Base-by-base conservation (phyloP, 352 stramenopile genomes). In the Lagenidium giganteum region DNA sequence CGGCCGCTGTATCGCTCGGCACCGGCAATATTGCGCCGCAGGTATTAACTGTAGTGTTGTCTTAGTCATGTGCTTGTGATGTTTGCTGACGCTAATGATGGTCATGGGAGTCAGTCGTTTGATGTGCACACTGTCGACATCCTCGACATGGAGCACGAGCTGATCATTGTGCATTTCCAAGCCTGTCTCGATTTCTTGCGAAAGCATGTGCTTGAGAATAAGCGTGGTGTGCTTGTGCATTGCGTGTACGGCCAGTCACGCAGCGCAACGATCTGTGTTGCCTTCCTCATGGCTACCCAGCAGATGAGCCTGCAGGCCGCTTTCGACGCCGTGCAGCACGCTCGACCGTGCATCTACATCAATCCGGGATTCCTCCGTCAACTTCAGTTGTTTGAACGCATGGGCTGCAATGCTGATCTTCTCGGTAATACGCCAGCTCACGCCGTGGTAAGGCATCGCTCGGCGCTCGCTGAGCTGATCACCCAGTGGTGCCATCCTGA, bases 211-310 rank as follows among this genome's bases (percentile, higher is more conserved):
- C 34, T 39, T 4, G 12, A 37, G 7, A 20, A 14, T 9, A 29
- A 41, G 1, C 27, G 28, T 2, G 13, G 29, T 3, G 70, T 65
- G 38, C 59, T 90, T 22, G 81, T 93, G 33, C 78, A 93, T 34
- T 93, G 81, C 30, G 77, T 83, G 4, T 87, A 89, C 40, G 81
- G 81, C 17, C 81, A 93, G 47, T 89, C 75, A 8, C 72, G 81
- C 33, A 89, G 75, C 30, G 79, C 75, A 26, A 50, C 75, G 13
- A 62, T 91, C 32, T 88, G 74, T 37, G 69, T 93, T 17, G 81
- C 81, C 21, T 91, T 68, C 57, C 41, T 91, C 35, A 93, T 93
- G 81, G 55, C 58, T 13, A 53, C 41, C 8, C 53, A 54, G 26
- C 45, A 41, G 11, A 39, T 84, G 36, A 40, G 64, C 23, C 42